These are phyloP conservation scores for Paraurostyla sp. DNA, from an alignment of 73 alveolate genomes.

Conservation along the genomic window DNA sequence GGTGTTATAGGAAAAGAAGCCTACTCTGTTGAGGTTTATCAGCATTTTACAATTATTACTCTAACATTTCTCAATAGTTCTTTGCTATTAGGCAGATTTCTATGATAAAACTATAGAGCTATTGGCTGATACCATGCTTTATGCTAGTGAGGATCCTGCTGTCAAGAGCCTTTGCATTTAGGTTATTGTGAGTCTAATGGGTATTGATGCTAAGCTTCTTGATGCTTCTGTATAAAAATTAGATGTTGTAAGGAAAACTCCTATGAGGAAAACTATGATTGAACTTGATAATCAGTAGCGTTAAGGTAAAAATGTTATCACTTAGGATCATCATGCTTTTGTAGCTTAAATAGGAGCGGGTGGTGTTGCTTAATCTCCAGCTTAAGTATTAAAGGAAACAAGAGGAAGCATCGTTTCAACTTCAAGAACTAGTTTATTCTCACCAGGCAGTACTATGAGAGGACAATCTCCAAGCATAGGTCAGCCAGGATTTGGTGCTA, in stretches of 20 bases:
- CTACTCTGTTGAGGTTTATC: conserved; percentile 61
- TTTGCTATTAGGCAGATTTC: conserved; percentile 72
- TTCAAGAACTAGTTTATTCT: conserved; percentile 39
- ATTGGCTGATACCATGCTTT: conserved; percentile 43
- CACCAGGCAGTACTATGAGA: conserved; percentile 50
- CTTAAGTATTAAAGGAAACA: not conserved
- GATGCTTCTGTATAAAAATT: conserved; percentile 52
- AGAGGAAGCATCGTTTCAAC: conserved; percentile 35
- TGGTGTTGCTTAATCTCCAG: not conserved
- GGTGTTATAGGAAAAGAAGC: conserved; percentile 63
- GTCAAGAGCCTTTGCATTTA: not conserved
- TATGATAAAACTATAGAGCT: conserved; percentile 57
- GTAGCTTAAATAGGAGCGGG: not conserved
- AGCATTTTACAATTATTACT: conserved; percentile 56
- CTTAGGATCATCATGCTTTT: conserved; percentile 61
- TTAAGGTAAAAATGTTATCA: conserved; percentile 60
- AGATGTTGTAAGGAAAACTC: conserved; percentile 63
- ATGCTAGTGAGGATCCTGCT: not conserved
- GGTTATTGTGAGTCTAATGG: conserved; percentile 27
- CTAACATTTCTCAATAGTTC: conserved; percentile 68
- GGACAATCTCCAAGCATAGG: conserved; percentile 46
- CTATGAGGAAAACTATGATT: conserved; percentile 53
- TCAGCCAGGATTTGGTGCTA: conserved; percentile 23
- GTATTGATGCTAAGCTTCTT: conserved; percentile 63
- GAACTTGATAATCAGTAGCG: conserved; percentile 51